phyloP scores from a whole-genome alignment of 148 eudicot genomes.

The Rhododendron molle region DNA sequence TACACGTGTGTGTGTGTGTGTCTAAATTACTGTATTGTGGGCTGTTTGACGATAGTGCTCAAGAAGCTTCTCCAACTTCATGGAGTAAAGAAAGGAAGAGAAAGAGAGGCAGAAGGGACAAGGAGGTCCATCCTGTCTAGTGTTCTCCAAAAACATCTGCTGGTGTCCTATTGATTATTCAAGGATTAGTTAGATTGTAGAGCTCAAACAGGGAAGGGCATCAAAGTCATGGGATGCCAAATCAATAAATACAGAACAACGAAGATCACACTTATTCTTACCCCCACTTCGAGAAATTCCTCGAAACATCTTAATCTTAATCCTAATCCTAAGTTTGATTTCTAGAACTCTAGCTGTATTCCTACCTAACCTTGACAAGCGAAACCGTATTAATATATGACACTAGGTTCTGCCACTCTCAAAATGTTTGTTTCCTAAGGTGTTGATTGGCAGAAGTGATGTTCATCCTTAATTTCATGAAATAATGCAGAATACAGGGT shows the following conservation, averaged over 20 bases:
- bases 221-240: not conserved
- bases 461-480: not conserved
- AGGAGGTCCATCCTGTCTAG: not conserved
- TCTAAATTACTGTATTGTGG: not conserved
- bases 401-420: not conserved
- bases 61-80: not conserved
- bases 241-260: not conserved
- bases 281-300: not conserved
- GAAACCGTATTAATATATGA: not conserved
- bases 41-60: not conserved
- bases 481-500: not conserved
- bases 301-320: slow-evolving; percentile 10
- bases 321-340: not conserved
- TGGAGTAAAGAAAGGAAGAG: not conserved
- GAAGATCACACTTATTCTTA: not conserved
- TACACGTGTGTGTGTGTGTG: not conserved
- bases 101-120: not conserved
- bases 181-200: not conserved
- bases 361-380: not conserved
- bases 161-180: not conserved
- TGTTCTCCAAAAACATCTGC: not conserved
- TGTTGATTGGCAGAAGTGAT: not conserved
- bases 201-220: not conserved
- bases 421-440: not conserved
- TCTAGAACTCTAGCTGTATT: not conserved